Evolutionary conservation across 176 grass and related monocot species (phyloP).

Genomic region (Zizania latifolia): DNA sequence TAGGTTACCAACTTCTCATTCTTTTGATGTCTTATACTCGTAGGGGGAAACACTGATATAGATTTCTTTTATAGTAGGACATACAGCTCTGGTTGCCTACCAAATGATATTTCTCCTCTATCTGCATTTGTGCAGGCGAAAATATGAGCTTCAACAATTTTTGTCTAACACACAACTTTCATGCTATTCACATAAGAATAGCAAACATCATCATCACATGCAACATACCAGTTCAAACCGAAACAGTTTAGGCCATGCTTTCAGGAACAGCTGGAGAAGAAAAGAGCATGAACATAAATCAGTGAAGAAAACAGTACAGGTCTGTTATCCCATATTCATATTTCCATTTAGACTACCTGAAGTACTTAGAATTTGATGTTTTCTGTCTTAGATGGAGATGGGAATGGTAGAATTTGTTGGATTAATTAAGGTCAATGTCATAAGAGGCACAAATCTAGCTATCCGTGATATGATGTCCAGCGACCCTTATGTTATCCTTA

Average conservation of each 20-base stretch:
- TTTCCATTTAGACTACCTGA: neutral
- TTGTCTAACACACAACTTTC: constrained; percentile 47
- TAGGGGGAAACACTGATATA: neutral
- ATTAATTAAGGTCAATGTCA: constrained; percentile 75
- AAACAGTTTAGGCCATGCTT: constrained; percentile 57
- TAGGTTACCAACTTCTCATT: neutral
- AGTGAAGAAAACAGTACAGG: constrained; percentile 55
- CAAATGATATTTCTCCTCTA: constrained; percentile 17
- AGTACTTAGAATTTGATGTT: constrained; percentile 5
- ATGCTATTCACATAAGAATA: constrained; percentile 22
- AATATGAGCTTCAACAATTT: constrained; percentile 85
- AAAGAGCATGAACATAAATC: constrained; percentile 68
- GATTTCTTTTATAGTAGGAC: neutral
- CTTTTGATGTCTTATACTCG: neutral
- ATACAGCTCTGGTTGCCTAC: neutral
- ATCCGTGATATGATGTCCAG: constrained; percentile 85
- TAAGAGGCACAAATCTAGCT: constrained; percentile 85
- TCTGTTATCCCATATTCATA: neutral
- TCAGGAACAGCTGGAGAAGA: constrained; percentile 88
- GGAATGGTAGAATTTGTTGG: constrained; percentile 98
- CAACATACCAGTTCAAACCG: constrained; percentile 47
- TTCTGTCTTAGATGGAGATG: constrained; percentile 46
- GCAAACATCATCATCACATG: constrained; percentile 41
- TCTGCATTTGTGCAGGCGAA: constrained; percentile 51
- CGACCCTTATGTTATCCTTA: constrained; percentile 89